phyloP scores from a whole-genome alignment of 208 protist genomes.

The Leishmania lainsoni region DNA sequence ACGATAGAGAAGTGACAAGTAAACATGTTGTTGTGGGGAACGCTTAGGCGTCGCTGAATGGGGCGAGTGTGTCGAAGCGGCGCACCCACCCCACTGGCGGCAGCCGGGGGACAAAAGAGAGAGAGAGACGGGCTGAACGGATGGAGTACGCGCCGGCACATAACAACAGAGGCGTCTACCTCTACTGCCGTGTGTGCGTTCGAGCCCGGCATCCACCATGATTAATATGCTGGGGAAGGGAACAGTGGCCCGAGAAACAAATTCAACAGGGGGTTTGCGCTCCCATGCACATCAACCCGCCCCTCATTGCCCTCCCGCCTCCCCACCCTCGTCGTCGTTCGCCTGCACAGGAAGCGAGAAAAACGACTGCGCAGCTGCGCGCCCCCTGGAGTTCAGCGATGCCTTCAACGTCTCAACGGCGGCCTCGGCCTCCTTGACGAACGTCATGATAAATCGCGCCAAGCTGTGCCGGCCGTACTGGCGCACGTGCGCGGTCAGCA shows the following conservation, averaged over 20 bases:
- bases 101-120: background rate
- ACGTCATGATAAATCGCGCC: conserved; percentile 96
- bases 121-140: background rate
- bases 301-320: background rate
- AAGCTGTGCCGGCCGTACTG: conserved; percentile 94
- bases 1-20: background rate
- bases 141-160: background rate
- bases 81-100: background rate
- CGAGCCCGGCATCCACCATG: background rate
- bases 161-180: background rate
- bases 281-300: background rate
- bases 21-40: background rate
- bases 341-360: conserved; percentile 15
- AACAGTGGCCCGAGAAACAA: background rate
- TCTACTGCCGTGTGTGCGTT: background rate
- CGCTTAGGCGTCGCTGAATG: background rate
- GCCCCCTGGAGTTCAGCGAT: conserved; percentile 38
- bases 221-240: background rate
- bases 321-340: background rate
- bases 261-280: background rate
- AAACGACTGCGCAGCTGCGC: conserved; percentile 44
- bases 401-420: conserved; percentile 97
- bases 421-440: conserved; percentile 96
- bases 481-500: conserved; percentile 89
- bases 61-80: background rate